Evolutionary conservation across 2,329 filamentous ascomycete species (phyloP), one percentile per base, ranked within the genome.

Genomic region (Tolypocladium endophyticum): DNA sequence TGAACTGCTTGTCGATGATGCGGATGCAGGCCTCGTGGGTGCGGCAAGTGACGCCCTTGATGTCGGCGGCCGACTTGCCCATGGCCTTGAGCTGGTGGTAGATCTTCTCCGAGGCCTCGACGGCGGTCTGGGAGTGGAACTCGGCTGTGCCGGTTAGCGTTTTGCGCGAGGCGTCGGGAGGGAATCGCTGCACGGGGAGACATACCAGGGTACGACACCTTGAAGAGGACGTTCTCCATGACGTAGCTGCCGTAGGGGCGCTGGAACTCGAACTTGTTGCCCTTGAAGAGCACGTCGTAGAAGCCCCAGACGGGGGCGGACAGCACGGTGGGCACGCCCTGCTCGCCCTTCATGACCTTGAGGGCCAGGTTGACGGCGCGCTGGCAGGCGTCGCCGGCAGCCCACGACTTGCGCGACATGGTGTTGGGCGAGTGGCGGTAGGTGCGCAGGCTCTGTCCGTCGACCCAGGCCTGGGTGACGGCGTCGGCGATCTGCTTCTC

Each of bases 1-100:
- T 97, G 84, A 96, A 95, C 79, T 99, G 94, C 84, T 99, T 99
- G 85, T 99, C 94, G 71, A 99, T 99, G 78, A 99, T 99, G 70
- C 94, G 92, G 73, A 99, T 86, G 80, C 94, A 97, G 61, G 94
- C 94, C 79, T 99, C 94, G 80, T 99, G 94, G 11, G 94, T 99
- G 69, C 94, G 88, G 85, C 93, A 96, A 68, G 88, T 92, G 70
- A 99, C 85, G 63, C 84, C 83, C 80, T 96, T 93, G 80, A 99
- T 96, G 75, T 99, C 93, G 67, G 88, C 89, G 60, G 92, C 92
- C 58, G 87, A 89, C 83, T 97, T 96, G 78, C 92, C 93, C 80
- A 89, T 80, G 50, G 84, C 81, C 75, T 89, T 88, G 64, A 99
- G 86, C 76, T 90, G 86, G 75, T 86, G 83, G 82, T 92, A 86